Base-by-base conservation (phyloP, 1,139 yeast genomes). In the Yamadazyma triangularis region DNA sequence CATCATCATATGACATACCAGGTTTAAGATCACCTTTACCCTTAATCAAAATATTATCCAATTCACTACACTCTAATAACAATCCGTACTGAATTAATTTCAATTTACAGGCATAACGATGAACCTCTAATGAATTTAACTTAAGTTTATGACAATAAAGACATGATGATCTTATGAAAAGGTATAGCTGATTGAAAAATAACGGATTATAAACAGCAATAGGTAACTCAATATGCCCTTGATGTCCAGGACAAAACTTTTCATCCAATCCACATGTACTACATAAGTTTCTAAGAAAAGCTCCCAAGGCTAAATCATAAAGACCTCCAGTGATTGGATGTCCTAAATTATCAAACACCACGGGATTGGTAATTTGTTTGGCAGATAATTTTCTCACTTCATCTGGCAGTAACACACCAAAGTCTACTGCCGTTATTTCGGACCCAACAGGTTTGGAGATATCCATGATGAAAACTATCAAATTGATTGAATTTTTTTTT, bases 151-250 rank as follows among this genome's bases (percentile, higher is more conserved):
- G 94, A 62, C 99, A 93, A 62, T 78, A 89, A 36, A 91, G 70
- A 72, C 99, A 93, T 16, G 91, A 64, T 25, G 91, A 73, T 56
- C 97, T 73, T 51, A 93, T 69, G 48, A 82, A 79, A 38, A 85
- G 73, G 64, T 81, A 91, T 69, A 93, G 69, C 59, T 91, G 97
- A 52, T 79, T 77, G 76, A 93, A 91, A 53, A 93, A 91, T 49
- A 93, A 64, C 12, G 98, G 97, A 54, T 88, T 91, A 66, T 88
- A 93, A 28, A 87, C 94, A 4, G 97, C 95, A 24, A 87, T 82
- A 8, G 98, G 98, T 45, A 93, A 73, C 56, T 91, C 96, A 38
- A 93, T 88, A 58, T 93, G 98, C 37, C 99, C 99, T 62, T 87
- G 88, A 58, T 93, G 99, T 23, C 99, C 99, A 3, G 97, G 96